Base-by-base conservation (phyloP, 257 asterid species). In the Solanum appendiculatum region DNA sequence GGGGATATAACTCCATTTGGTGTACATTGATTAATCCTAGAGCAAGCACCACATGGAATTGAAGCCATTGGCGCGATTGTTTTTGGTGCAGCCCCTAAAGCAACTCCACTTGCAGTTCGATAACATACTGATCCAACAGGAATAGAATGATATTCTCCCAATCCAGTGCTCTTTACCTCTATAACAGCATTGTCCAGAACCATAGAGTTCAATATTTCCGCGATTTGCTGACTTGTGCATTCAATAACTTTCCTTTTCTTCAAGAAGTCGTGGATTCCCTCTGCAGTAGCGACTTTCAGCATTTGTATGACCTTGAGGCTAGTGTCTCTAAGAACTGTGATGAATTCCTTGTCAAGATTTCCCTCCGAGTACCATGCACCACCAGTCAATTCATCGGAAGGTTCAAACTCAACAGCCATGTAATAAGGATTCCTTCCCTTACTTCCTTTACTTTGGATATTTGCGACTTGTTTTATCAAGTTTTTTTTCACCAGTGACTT, bases 151-250 rank as follows among this genome's bases (percentile, higher is more conserved):
- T 88, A 94, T 33, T 92, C 98, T n/a, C 93, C 96, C 86, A 92
- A 64, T 51, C 98, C 98, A 1, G 91, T 94, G 91, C 98, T 95
- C 91, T 93, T 95, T 86, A 92, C 97, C 92, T 94, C 98, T 25
- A 94, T 82, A 39, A 96, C n/a, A n/a, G 91, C 88, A 72, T 93
- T 90, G 85, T 91, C 95, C 51, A 94, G 77, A 82, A 93, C 93
- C 94, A 96, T 87, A 1, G 91, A 89, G 34, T 82, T 88, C 86
- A 96, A 63, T 46, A 93, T 86, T 14, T 93, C 93, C 2, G 29
- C 84, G n/a, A 91, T 82, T 84, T 95, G 93, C 21, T 75, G 89
- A 54, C n/a, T 36, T 15, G 96, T 86, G 70, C 92, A 33, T 7
- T 91, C 90, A 15, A 85, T 60, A 21, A 81, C 87, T 5, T 84